These are phyloP conservation scores for Annulohypoxylon nitens DNA, from an alignment of 495 filamentous ascomycete species.

Conservation along the genomic window DNA sequence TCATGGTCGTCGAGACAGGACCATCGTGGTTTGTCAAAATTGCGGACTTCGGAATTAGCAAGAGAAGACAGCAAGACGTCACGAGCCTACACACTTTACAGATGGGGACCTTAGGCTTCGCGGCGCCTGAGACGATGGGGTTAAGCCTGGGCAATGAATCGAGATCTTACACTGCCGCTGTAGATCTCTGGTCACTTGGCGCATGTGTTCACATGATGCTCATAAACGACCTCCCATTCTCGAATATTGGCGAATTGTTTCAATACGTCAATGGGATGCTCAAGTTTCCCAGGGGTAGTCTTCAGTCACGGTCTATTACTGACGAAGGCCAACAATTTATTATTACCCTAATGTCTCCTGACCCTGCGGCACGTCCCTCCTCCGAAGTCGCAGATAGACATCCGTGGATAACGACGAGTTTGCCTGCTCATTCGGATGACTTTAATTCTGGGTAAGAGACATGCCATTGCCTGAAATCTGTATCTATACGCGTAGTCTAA, in stretches of 20 bases:
- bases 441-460: not conserved
- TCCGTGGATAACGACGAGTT: not conserved
- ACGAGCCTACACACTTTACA: not conserved
- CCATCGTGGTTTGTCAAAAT: not conserved
- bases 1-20: not conserved
- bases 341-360: not conserved
- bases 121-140: not conserved
- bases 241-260: not conserved
- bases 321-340: not conserved
- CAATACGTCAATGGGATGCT: not conserved
- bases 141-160: not conserved
- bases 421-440: not conserved
- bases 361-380: not conserved
- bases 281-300: not conserved
- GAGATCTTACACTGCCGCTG: not conserved
- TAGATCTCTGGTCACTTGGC: constrained; percentile 1
- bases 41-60: not conserved
- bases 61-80: not conserved
- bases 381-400: not conserved
- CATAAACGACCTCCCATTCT: not conserved
- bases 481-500: not conserved
- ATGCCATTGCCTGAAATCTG: not conserved
- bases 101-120: not conserved
- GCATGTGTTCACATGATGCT: not conserved
- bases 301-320: not conserved